Conservation (phyloP, 2,329 filamentous ascomycete species). For the Bretziella fagacearum region DNA sequence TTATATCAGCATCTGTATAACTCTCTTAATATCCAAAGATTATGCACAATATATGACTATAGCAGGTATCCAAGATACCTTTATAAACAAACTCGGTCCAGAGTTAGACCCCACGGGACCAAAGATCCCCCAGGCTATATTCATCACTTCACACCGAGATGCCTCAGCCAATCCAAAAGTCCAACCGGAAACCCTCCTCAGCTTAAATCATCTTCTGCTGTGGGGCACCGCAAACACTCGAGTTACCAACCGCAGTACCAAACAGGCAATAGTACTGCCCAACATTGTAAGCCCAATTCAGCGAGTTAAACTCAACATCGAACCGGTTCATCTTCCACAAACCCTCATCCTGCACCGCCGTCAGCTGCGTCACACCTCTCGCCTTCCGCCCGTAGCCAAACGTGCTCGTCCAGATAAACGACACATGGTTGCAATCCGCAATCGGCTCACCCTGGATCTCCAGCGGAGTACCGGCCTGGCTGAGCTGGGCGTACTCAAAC, state of each 20-base stretch:
- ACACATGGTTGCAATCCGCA: conserved; percentile 13
- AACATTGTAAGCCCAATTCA: conserved; percentile 15
- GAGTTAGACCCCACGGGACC: too few relatives aligned
- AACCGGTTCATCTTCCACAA: conserved; percentile 15
- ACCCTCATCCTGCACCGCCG: conserved; percentile 15
- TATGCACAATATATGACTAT: too few relatives aligned
- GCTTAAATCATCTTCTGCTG: neutral
- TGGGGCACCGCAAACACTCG: conserved; percentile 10
- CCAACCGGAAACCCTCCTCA: neutral
- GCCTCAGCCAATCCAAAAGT: too few relatives aligned
- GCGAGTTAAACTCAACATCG: conserved; percentile 17
- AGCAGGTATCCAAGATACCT: too few relatives aligned
- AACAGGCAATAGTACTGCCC: conserved; percentile 16
- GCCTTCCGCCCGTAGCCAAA: conserved; percentile 14
- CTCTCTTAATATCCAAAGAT: too few relatives aligned
- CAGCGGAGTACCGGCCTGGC: conserved; percentile 10
- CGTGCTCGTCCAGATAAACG: conserved; percentile 15
- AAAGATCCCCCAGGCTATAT: neutral
- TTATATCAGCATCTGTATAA: too few relatives aligned
- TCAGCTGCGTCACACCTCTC: conserved; percentile 16
- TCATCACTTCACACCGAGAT: neutral
- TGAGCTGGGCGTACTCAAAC: conserved; percentile 13
- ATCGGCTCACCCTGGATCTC: conserved; percentile 9
- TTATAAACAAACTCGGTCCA: too few relatives aligned
- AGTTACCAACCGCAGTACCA: conserved; percentile 11